Base-by-base conservation (phyloP, 2,329 filamentous ascomycete genomes). In the Metarhizium robertsii region DNA sequence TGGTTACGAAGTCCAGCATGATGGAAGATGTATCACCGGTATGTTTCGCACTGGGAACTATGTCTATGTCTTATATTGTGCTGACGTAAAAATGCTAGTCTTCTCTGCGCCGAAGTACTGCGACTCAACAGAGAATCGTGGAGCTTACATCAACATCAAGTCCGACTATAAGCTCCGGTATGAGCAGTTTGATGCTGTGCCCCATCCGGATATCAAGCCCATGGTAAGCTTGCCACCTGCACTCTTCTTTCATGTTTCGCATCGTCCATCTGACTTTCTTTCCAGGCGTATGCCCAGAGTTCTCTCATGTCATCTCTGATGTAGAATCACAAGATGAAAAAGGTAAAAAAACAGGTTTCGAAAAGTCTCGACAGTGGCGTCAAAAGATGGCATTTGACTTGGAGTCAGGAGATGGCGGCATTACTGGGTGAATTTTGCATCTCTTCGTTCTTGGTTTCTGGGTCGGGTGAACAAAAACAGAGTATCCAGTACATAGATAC, bases 41-140 rank as follows among this genome's bases (percentile, higher is more conserved):
- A 78, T 61, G 79, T 71, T 48, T 34, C 3, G 25, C 45, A 14
- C 25, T 1, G 20, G 45, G 3, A 29, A 29, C 25, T 20, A 4
- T 13, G 16, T 10, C n/a, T 48, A 11, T 45, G 4, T 5, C 50
- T 29, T 25, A 13, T 50, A 2, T 32, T 48, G 43, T 5, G 55
- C 64, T 71, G 59, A 70, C 61, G 60, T 57, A 57, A 40, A 25
- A 8, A 50, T 4, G 4, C 50, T 56, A 85, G 94, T 99, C 63
- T 99, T 99, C 78, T 97, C 92, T 45, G 94, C 94, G 30, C 94
- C 94, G 43, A 95, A 86, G 72, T 99, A 99, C 72, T 99, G 94
- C 73, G 94, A 99, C 69, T 90, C 90, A 64, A 97, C 94, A 0
- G 92, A 96, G 75, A 99, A 99, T 75, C 94, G 92, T 76, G 94